Percentiles rank a stretch among this genome's conserved stretches.
phyloP scores from a whole-genome alignment of 352 stramenopile genomes.

The Pythium aquatile region DNA sequence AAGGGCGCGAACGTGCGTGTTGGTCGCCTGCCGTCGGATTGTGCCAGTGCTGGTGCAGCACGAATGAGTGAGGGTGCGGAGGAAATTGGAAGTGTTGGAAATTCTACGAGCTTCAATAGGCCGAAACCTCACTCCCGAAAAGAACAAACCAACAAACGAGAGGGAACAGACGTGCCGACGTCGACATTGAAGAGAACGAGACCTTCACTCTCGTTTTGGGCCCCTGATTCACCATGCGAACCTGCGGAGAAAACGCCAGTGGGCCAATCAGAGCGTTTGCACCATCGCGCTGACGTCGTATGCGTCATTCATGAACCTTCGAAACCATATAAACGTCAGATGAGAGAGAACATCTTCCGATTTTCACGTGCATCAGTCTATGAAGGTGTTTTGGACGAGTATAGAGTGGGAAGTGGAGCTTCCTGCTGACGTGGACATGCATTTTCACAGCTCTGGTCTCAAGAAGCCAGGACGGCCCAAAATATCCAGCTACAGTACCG shows the following conservation, averaged over 20 bases:
- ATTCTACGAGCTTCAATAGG: conserved; percentile 14
- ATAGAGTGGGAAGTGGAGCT: not conserved
- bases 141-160: conserved; percentile 11
- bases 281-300: conserved; percentile 12
- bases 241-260: conserved; percentile 14
- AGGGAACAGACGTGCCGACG: conserved; percentile 11
- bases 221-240: conserved; percentile 20
- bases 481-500: too few relatives aligned
- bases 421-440: not conserved
- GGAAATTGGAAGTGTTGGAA: conserved; percentile 13
- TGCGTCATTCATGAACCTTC: conserved; percentile 13
- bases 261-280: conserved; percentile 16
- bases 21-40: conserved; percentile 26
- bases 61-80: not conserved
- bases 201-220: conserved; percentile 28
- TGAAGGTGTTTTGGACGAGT: not conserved
- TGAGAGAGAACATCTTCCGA: conserved; percentile 10
- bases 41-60: conserved; percentile 19
- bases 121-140: conserved; percentile 8
- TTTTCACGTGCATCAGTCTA: conserved; percentile 1
- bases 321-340: conserved; percentile 10
- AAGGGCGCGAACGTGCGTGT: conserved; percentile 20
- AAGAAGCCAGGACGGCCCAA: not conserved
- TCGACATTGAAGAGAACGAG: conserved; percentile 31
- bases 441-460: not conserved